Evolutionary conservation across 257 asterid genomes (phyloP).

Genomic region (Ehretia macrophylla): DNA sequence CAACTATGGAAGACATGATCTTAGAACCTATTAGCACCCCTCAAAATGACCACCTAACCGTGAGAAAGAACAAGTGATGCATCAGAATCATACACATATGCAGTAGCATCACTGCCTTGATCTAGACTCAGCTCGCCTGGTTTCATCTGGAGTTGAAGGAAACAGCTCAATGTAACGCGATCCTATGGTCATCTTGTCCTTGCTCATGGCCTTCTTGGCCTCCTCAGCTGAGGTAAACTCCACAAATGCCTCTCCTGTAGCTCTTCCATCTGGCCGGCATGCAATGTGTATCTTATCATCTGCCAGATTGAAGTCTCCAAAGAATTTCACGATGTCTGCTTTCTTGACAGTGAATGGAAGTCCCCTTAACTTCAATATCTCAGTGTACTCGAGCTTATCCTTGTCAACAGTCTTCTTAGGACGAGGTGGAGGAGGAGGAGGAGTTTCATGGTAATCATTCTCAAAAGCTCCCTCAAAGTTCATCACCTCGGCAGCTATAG

Average conservation of each 20-base stretch:
- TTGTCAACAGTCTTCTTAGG: slow-evolving; percentile 78
- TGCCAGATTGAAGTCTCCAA: slow-evolving; percentile 51
- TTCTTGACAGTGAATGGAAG: slow-evolving; percentile 76
- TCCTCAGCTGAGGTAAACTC: slow-evolving; percentile 73
- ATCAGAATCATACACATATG: too few species aligned
- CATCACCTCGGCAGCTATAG: slow-evolving; percentile 77
- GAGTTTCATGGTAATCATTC: slow-evolving; percentile 36
- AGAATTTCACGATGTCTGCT: slow-evolving; percentile 62
- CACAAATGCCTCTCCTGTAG: slow-evolving; percentile 91
- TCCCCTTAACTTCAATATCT: slow-evolving; percentile 80
- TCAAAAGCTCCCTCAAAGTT: slow-evolving; percentile 50
- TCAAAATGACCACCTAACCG: too few species aligned
- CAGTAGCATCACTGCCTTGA: slow-evolving; percentile 31
- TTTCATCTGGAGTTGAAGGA: slow-evolving; percentile 85
- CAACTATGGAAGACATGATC: too few species aligned
- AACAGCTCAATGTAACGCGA: slow-evolving; percentile 84
- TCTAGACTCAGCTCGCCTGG: slow-evolving; percentile 61
- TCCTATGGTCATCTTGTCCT: slow-evolving; percentile 85
- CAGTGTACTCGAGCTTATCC: slow-evolving; percentile 74
- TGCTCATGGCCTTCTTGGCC: slow-evolving; percentile 79
- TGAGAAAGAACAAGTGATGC: too few species aligned
- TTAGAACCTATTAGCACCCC: too few species aligned
- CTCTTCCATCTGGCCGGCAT: slow-evolving; percentile 76
- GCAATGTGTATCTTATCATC: slow-evolving; percentile 73
- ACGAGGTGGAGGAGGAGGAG: slow-evolving; percentile 44